Evolutionary conservation across 345 rosid genomes (phyloP).

Genomic region (Sapria himalayana): DNA sequence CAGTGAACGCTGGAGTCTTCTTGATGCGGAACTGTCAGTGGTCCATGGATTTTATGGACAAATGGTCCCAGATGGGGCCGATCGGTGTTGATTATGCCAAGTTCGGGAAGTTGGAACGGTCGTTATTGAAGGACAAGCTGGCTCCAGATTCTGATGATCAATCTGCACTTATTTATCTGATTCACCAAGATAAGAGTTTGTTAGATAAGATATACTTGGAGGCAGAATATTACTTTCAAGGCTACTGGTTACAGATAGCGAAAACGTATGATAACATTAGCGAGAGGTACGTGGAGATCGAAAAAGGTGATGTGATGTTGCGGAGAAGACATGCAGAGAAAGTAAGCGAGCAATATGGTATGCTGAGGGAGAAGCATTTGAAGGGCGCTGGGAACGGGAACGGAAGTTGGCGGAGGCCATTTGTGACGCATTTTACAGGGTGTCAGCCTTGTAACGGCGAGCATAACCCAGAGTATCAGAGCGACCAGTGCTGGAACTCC

Average conservation of each 20-base stretch:
- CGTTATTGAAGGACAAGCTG: constrained; percentile 56
- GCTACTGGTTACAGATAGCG: constrained; percentile 56
- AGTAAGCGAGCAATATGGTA: constrained; percentile 58
- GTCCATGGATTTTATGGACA: constrained; percentile 78
- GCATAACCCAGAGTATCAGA: constrained; percentile 52
- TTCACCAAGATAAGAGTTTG: constrained; percentile 26
- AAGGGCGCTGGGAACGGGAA: constrained; percentile 29
- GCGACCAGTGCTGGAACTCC: constrained; percentile 53
- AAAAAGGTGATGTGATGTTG: constrained; percentile 18
- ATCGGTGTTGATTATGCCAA: constrained; percentile 24
- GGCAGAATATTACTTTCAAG: constrained; percentile 48
- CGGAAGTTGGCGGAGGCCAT: constrained; percentile 55
- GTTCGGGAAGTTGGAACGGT: constrained; percentile 57
- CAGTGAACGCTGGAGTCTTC: constrained; percentile 72
- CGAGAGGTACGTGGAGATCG: constrained; percentile 29
- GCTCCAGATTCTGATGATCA: constrained; percentile 88
- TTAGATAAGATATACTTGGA: constrained; percentile 50
- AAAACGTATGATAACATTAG: constrained; percentile 33
- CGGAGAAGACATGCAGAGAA: constrained; percentile 78
- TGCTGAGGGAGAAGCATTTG: constrained; percentile 29
- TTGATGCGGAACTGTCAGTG: constrained; percentile 82
- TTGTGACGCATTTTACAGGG: constrained; percentile 79
- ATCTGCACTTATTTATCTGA: constrained; percentile 46
- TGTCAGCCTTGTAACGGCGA: constrained; percentile 91
- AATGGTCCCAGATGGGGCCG: constrained; percentile 70